Base-by-base conservation (phyloP, 1,139 yeast species). In the Tardiomyces depauwii region DNA sequence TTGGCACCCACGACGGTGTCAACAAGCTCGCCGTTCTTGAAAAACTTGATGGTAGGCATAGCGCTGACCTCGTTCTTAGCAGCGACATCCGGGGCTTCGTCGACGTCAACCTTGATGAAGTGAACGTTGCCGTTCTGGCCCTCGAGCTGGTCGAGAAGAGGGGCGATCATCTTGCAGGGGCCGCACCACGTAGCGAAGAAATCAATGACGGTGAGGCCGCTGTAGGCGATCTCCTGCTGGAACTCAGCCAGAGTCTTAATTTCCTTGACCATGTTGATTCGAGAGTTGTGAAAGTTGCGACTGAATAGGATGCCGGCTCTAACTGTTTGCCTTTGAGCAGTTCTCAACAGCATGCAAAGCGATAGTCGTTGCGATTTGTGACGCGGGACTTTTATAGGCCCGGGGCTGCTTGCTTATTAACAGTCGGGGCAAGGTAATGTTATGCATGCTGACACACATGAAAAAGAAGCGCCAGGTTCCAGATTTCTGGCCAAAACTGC, bases 141-240 rank as follows among this genome's bases (percentile, higher is more conserved):
- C 36, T 71, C 65, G 53, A 83, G 75, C 64, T 82, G 79, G 53
- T 82, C 86, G 56, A 86, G 68, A 54, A 79, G 65, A 49, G 96
- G 96, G 32, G 89, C 77, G 65, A 87, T 80, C 60, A 84, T 84
- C 65, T 82, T 83, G 70, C 96, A 87, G 41, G 96, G 96, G 47
- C 91, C 95, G 69, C 96, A 87, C 96, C 96, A 87, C 45, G 82
- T 77, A 45, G 95, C 96, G 60, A 76, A 82, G 65, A 85, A 87
- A 65, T 87, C 95, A 51, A 86, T 82, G 38, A 85, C 77, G 42
- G 83, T 78, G 64, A 82, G 67, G 50, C 82, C 76, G 53, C 74
- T 77, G 62, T 71, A 69, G 47, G 68, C 55, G 57, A 82, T 72
- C 53, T 79, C 82, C 49, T 72, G 68, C 45, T 74, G 67, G 72